Evolutionary conservation across 2,329 filamentous ascomycete genomes (phyloP), one percentile per base, ranked within the genome.

Genomic region (Paraconiothyrium brasiliense): DNA sequence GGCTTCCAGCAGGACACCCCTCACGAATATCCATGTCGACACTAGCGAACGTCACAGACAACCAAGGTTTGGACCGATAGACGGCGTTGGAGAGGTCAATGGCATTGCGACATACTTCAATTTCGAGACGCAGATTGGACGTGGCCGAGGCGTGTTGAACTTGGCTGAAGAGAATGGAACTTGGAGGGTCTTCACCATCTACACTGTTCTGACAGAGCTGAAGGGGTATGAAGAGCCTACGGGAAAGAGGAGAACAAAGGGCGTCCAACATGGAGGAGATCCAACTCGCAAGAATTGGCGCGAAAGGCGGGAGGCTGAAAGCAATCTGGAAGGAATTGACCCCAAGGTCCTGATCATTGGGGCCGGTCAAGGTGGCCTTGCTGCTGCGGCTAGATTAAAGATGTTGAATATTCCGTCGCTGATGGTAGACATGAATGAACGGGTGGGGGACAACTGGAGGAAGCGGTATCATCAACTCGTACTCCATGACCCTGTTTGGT

Each of bases 361-460:
- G 14, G 79, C 77, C 27, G 82, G 82, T 3, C 82, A 84, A 64
- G 77, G 78, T 30, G 82, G 83, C 0, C 71, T 84, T 1, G 77
- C 78, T 27, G 71, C 76, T 3, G 81, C 79, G 16, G 83, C 80
- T 16, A 76, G 82, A 3, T 67, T 83, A 14, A 75, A 81, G 63
- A 80, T 82, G 43, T 69, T 84, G 10, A 77, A 78, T 2, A 62
- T 83, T 4, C 74, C 75, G 0, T 78, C 80, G 32, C 68, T 84
- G 8, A 73, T 84, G n/a, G 73, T 85, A 47, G 83, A 84, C 49
- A 74, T 76, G 27, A 80, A 80, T 35, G 68, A 71, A 24, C 66
- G 74, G 0, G 74, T 84, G 4, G 82, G 83, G 1, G 79, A 83
- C 57, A 82, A 80, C 48, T 85, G 83, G 83, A 72, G 73, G 1